Evolutionary conservation across 2,329 filamentous ascomycete genomes (phyloP), one percentile per base, ranked within the genome.

Genomic region (Hymenoscyphus albidus): DNA sequence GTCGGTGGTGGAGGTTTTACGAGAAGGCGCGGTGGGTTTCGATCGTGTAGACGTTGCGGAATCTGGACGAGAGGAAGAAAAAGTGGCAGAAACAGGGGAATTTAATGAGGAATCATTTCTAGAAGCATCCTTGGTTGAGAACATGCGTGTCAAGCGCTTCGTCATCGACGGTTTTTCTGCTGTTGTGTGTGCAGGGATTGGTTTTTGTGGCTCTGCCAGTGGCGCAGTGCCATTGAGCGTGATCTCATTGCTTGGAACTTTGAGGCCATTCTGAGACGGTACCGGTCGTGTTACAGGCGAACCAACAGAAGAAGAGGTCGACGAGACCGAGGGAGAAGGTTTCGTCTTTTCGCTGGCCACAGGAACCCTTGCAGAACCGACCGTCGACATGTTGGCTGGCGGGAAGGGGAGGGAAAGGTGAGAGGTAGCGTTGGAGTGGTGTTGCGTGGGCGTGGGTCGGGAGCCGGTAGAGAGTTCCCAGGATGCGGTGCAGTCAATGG

Each of bases 141-240:
- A 88, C 82, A 88, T 88, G 78, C 86, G 83, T 51, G 85, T 84
- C 64, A 88, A 75, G 58, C 85, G 83, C 73, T 87, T 85, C 74
- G 88, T 88, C 77, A 88, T 85, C 14, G 85, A 86, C 2, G 82
- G 75, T 74, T 85, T 87, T 71, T 87, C 85, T 38, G 65, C 54
- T 40, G 68, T 38, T 22, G 65, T 64, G 5, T 67, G 65, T 40
- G 66, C 62, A 58, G 65, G 65, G 48, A 67, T 68, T 16, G 66
- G 62, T 62, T 70, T 73, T 44, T 69, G 69, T 68, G 70, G 67
- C 63, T 72, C 69, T 56, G 71, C 64, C 38, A 65, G 73, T 71
- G 73, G 73, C 68, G 74, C 73, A 70, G 70, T 60, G 7, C 70
- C 72, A 67, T 74, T 74, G 27, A 65, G 62, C 59, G 65, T 70